phyloP scores from a whole-genome alignment of 331 rosid genomes.

The Rosa hybrid region DNA sequence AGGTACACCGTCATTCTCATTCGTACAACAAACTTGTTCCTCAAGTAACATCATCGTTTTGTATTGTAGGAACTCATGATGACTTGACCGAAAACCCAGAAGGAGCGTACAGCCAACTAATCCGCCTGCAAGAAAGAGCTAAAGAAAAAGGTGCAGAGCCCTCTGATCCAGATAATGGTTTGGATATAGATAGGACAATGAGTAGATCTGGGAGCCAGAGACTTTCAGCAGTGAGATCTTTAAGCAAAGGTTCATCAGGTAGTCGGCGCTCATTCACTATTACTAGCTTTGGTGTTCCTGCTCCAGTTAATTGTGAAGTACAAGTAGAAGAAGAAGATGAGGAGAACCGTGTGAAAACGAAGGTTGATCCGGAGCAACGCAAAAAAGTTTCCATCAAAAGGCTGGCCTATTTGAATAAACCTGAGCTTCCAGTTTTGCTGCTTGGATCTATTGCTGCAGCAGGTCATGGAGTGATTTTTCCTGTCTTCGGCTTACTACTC shows the following conservation, averaged over 20 bases:
- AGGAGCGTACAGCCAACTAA: conserved; percentile 59
- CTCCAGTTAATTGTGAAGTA: conserved; percentile 14
- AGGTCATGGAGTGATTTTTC: conserved; percentile 56
- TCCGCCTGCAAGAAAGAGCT: conserved; percentile 53
- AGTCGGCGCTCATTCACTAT: conserved; percentile 32
- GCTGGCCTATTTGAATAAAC: conserved; percentile 62
- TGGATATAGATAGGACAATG: conserved; percentile 18
- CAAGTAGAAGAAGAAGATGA: conserved; percentile 16
- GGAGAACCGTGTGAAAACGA: neutral
- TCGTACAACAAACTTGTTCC: neutral
- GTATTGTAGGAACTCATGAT: conserved; percentile 45
- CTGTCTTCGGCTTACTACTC: conserved; percentile 59
- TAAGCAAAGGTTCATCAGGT: conserved; percentile 42
- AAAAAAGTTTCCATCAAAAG: conserved; percentile 45
- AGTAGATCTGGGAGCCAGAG: conserved; percentile 20
- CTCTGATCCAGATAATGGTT: conserved; percentile 21
- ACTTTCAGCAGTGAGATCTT: conserved; percentile 25
- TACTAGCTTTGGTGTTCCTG: conserved; percentile 33
- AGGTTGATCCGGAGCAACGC: conserved; percentile 14
- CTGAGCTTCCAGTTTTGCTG: conserved; percentile 57
- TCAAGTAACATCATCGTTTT: neutral
- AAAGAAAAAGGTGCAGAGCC: conserved; percentile 27
- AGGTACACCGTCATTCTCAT: neutral
- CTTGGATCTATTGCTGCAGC: conserved; percentile 69
- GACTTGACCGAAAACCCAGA: conserved; percentile 40